phyloP scores from a whole-genome alignment of 306 rosid genomes.

The Prunus fruticosa region DNA sequence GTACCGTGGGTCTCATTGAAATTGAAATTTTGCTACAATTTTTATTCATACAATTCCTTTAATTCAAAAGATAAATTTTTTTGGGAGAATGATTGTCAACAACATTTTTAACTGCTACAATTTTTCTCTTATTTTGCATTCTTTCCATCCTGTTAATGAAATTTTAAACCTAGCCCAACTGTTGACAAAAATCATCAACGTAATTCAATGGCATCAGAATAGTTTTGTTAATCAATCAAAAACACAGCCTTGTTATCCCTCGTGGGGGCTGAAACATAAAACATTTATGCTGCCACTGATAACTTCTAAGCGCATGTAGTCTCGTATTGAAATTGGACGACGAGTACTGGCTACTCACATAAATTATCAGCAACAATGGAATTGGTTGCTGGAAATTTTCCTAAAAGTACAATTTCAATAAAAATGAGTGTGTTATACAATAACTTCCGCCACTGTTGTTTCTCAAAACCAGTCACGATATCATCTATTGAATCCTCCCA shows the following conservation, averaged over 20 bases:
- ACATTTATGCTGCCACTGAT: too few relatives aligned
- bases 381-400: background rate
- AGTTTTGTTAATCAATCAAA: background rate
- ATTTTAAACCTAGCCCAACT: too few relatives aligned
- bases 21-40: too few relatives aligned
- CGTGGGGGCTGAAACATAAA: too few relatives aligned
- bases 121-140: background rate
- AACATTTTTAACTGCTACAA: too few relatives aligned
- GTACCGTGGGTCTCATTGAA: too few relatives aligned
- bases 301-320: background rate
- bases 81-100: too few relatives aligned
- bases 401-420: slow-evolving; percentile 40
- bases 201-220: too few relatives aligned
- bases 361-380: background rate
- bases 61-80: too few relatives aligned
- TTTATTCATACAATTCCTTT: too few relatives aligned
- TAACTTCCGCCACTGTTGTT: slow-evolving; percentile 71
- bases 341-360: background rate
- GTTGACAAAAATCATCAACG: background rate
- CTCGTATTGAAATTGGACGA: background rate
- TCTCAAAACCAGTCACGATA: slow-evolving; percentile 63
- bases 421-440: slow-evolving; percentile 72
- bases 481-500: slow-evolving; percentile 96
- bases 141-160: background rate
- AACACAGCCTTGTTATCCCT: background rate